Evolutionary conservation across 2,329 filamentous ascomycete species (phyloP).

Genomic region (Colletotrichum lindemuthianum): DNA sequence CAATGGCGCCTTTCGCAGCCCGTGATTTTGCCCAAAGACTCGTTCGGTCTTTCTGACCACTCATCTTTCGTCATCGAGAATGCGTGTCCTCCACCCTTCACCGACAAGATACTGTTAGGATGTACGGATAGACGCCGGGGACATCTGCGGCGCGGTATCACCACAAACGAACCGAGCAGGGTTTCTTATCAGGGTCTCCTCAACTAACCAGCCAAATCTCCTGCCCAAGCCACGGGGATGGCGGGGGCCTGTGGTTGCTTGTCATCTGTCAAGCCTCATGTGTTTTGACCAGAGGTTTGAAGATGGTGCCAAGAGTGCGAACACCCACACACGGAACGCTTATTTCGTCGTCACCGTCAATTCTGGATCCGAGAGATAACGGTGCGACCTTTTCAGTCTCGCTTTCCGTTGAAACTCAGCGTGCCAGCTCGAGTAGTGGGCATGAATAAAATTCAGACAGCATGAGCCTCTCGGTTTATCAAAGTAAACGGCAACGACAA

Average conservation of each 20-base stretch:
- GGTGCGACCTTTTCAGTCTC: not conserved
- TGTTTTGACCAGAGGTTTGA: not conserved
- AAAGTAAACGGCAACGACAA: not conserved
- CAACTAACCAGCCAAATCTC: slow-evolving; percentile 30
- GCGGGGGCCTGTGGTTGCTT: slow-evolving; percentile 12
- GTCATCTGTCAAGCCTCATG: slow-evolving; percentile 25
- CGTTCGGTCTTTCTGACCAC: slow-evolving; percentile 16
- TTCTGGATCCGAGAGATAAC: slow-evolving; percentile 11
- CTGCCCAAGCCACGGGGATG: slow-evolving; percentile 18
- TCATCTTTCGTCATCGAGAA: slow-evolving; percentile 20
- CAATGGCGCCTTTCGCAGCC: slow-evolving; percentile 30
- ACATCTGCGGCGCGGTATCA: slow-evolving; percentile 23
- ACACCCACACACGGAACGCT: not conserved
- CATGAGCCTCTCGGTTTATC: too few species aligned
- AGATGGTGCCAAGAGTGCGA: not conserved
- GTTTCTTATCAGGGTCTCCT: slow-evolving; percentile 10
- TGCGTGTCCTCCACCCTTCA: slow-evolving; percentile 11
- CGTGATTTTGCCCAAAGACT: slow-evolving; percentile 6
- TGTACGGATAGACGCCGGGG: not conserved
- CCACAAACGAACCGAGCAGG: slow-evolving; percentile 28
- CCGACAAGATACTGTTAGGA: slow-evolving; percentile 1
- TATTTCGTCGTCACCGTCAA: slow-evolving; percentile 2
- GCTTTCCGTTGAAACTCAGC: too few species aligned
- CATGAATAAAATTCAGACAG: too few species aligned
- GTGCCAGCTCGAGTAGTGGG: too few species aligned